These are phyloP conservation scores for Pelargonium cotyledonis DNA, from an alignment of 441 rosid species.

Conservation along the genomic window DNA sequence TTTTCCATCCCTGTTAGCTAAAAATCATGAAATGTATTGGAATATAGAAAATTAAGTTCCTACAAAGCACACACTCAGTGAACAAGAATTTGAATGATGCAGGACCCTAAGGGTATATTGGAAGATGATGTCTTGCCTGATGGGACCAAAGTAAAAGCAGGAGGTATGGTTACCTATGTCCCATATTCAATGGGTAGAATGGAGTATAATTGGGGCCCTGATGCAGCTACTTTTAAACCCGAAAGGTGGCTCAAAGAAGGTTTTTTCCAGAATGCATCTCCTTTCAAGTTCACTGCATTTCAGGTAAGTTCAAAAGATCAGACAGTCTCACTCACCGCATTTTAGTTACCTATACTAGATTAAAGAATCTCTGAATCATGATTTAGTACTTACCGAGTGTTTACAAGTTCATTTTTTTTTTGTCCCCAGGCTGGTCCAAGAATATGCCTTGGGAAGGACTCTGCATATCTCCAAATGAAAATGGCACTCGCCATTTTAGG, in stretches of 20 bases:
- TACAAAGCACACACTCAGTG: background rate
- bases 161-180: conserved; percentile 91
- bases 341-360: conserved; percentile 42
- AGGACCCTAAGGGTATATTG: conserved; percentile 85
- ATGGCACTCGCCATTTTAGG: conserved; percentile 81
- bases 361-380: background rate
- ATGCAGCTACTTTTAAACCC: conserved; percentile 71
- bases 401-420: background rate
- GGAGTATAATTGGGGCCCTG: conserved; percentile 89
- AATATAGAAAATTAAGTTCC: background rate
- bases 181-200: conserved; percentile 96
- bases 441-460: conserved; percentile 92
- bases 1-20: background rate
- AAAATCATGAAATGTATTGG: background rate
- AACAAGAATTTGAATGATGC: conserved; percentile 8
- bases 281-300: conserved; percentile 93
- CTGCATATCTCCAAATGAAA: conserved; percentile 97
- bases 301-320: conserved; percentile 38
- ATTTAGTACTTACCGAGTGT: background rate
- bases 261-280: conserved; percentile 71
- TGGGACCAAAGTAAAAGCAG: conserved; percentile 87
- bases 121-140: conserved; percentile 80
- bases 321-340: conserved; percentile 52
- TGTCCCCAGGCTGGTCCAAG: conserved; percentile 77
- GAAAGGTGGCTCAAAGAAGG: conserved; percentile 95